phyloP scores from a whole-genome alignment of 345 rosid genomes.

The Arabidopsis arenosa region DNA sequence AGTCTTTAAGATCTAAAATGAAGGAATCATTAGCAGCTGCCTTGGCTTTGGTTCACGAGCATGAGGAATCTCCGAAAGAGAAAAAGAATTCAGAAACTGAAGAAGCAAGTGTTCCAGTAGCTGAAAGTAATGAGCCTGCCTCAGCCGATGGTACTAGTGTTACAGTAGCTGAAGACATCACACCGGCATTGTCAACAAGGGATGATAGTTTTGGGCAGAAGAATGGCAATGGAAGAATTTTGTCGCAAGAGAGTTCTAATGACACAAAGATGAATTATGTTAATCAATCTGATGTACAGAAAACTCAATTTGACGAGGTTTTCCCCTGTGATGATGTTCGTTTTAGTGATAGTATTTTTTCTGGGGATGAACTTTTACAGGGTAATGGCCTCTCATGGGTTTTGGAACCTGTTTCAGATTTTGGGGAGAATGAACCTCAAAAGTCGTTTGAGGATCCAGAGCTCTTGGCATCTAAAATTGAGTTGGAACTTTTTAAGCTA shows the following conservation, averaged over 20 bases:
- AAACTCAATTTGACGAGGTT: slow-evolving; percentile 49
- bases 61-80: slow-evolving; percentile 46
- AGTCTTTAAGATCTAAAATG: slow-evolving; percentile 83
- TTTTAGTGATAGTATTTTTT: slow-evolving; percentile 66
- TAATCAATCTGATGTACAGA: slow-evolving; percentile 48
- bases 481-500: slow-evolving; percentile 79
- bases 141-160: slow-evolving; percentile 37
- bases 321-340: slow-evolving; percentile 64
- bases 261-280: slow-evolving; percentile 40
- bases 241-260: slow-evolving; percentile 37
- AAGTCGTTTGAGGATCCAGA: slow-evolving; percentile 50
- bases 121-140: slow-evolving; percentile 39
- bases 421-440: slow-evolving; percentile 36
- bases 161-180: slow-evolving; percentile 37
- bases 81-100: slow-evolving; percentile 52
- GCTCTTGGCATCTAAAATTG: slow-evolving; percentile 70
- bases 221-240: slow-evolving; percentile 24
- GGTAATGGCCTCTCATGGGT: slow-evolving; percentile 96
- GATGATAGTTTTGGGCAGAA: slow-evolving; percentile 39
- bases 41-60: slow-evolving; percentile 64
- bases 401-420: slow-evolving; percentile 60
- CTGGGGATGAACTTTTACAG: slow-evolving; percentile 89
- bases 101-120: slow-evolving; percentile 37
- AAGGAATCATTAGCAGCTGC: slow-evolving; percentile 90
- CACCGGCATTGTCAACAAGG: slow-evolving; percentile 9